phyloP scores from a whole-genome alignment of 495 filamentous ascomycete species.

The Poronia punctata region DNA sequence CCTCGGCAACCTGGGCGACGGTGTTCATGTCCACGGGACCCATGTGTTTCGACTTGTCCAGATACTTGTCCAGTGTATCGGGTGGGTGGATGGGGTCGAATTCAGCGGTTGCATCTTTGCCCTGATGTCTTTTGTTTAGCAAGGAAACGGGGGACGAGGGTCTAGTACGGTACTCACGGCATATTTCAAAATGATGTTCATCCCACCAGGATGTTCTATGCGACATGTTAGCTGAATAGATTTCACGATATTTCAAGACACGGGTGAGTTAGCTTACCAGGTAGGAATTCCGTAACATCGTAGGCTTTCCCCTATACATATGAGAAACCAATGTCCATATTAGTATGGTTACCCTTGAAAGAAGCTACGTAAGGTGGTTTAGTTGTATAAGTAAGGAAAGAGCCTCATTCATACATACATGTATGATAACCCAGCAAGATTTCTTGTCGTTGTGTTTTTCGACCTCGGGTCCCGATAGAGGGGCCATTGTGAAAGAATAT shows the following conservation, averaged over 20 bases:
- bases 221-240: constrained; percentile 10
- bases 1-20: constrained; percentile 63
- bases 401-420: too few relatives aligned
- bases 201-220: constrained; percentile 69
- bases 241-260: neutral
- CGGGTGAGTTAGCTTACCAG: constrained; percentile 29
- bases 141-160: neutral
- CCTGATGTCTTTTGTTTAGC: constrained; percentile 17
- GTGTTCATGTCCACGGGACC: constrained; percentile 86
- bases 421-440: constrained; percentile 12
- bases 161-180: constrained; percentile 32
- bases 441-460: constrained; percentile 12
- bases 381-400: too few relatives aligned
- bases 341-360: neutral
- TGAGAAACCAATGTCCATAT: neutral
- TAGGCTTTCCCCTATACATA: constrained; percentile 52
- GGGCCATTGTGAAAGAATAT: constrained; percentile 5
- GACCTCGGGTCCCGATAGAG: constrained; percentile 10
- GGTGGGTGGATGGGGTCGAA: constrained; percentile 77
- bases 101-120: constrained; percentile 78
- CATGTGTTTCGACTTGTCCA: constrained; percentile 81
- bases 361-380: neutral
- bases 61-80: constrained; percentile 72
- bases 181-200: constrained; percentile 73
- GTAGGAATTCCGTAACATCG: constrained; percentile 71